phyloP scores from a whole-genome alignment of 192 early-diverging fungal species.

The Coemansia sp. region DNA sequence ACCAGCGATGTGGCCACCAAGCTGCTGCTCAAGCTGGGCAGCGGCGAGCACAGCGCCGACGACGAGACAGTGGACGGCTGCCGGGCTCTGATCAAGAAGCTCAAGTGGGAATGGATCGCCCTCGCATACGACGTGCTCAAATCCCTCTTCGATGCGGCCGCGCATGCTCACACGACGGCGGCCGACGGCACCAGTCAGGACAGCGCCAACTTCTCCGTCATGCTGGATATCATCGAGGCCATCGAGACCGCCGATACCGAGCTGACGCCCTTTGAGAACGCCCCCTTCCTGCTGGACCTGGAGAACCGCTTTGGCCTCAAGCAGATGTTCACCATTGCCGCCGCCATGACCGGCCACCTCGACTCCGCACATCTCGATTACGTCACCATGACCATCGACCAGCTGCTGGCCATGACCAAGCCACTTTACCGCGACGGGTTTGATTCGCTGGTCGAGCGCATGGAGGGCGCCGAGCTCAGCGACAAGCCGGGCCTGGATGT shows the following conservation, averaged over 20 bases:
- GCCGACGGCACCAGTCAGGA: constrained; percentile 50
- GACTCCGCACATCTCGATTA: constrained; percentile 61
- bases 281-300: constrained; percentile 79
- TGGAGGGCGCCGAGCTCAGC: neutral
- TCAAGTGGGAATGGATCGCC: constrained; percentile 46
- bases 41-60: neutral
- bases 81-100: constrained; percentile 20
- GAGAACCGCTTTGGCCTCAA: constrained; percentile 67
- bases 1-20: constrained; percentile 28
- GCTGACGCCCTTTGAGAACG: constrained; percentile 56
- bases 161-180: constrained; percentile 47
- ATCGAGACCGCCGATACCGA: constrained; percentile 52
- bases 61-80: neutral
- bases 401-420: constrained; percentile 55
- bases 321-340: constrained; percentile 44
- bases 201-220: constrained; percentile 17
- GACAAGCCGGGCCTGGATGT: neutral
- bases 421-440: constrained; percentile 31
- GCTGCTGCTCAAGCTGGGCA: constrained; percentile 5
- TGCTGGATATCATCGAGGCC: constrained; percentile 60
- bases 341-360: constrained; percentile 10
- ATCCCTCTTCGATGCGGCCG: constrained; percentile 55
- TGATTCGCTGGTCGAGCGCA: constrained; percentile 1
- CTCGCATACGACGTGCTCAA: constrained; percentile 46
- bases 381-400: constrained; percentile 61